phyloP scores from a whole-genome alignment of 768 basidiomycete species.

The Strobilomyces echinocephalus region DNA sequence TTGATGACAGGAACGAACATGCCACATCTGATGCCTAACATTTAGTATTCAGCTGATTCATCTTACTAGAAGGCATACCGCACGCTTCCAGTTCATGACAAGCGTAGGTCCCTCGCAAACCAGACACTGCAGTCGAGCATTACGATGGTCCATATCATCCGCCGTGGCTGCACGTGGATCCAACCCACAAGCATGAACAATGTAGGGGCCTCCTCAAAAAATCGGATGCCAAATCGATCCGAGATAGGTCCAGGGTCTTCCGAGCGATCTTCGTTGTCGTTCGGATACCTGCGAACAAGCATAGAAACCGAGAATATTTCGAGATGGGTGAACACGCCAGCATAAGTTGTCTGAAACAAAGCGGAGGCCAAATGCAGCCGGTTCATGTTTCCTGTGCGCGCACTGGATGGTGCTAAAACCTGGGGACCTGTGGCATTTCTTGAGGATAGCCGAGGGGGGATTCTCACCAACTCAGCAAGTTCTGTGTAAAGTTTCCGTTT shows the following conservation, averaged over 20 bases:
- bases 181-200: slow-evolving; percentile 6
- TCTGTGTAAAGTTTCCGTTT: slow-evolving; percentile 2
- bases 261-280: not conserved
- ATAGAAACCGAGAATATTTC: not conserved
- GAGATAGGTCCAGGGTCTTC: not conserved
- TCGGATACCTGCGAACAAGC: too few relatives aligned
- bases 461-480: slow-evolving; percentile 2
- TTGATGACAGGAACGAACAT: not conserved
- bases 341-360: not conserved
- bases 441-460: not conserved
- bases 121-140: slow-evolving; percentile 10
- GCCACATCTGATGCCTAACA: not conserved
- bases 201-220: slow-evolving; percentile 4
- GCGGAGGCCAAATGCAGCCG: slow-evolving; percentile 8
- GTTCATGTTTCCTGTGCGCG: not conserved
- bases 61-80: not conserved
- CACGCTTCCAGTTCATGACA: slow-evolving; percentile 4
- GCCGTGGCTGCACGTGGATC: slow-evolving; percentile 6
- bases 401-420: not conserved
- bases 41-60: too few relatives aligned
- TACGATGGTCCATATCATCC: slow-evolving; percentile 11
- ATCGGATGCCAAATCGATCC: not conserved
- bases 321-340: not conserved
- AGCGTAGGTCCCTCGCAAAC: not conserved
- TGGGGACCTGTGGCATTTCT: not conserved